Base-by-base conservation (phyloP, 371 early-diverging fungal genomes). In the Circinella umbellata region DNA sequence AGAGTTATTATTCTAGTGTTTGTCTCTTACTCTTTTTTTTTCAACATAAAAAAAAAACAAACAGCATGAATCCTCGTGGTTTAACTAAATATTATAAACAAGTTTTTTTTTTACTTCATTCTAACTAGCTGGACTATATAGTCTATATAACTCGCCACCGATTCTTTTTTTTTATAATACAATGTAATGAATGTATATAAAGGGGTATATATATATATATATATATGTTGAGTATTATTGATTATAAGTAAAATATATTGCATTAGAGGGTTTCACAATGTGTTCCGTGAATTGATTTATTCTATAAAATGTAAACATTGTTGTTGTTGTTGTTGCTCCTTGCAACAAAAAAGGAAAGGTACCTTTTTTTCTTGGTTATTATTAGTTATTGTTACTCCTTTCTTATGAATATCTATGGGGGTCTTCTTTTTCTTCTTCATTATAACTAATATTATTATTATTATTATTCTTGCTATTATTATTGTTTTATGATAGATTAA, bases 321-420 rank as follows among this genome's bases (percentile, higher is more conserved):
- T 51, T 51, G 51, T 51, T 57, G 35, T n/a, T 18, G 6, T 57
- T 57, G 57, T 57, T 57, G 57, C 57, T 57, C 57, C 57, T 34
- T 18, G 20, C 6, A 57, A 57, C 57, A 10, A 13, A 57, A 57
- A 57, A 34, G 57, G 57, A 57, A 57, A 57, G 27, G 57, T n/a
- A 17, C 4, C 14, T 51, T 17, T 42, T 5, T 51, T 5, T 51
- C 5, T 51, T 5, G 4, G 15, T n/a, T 13, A 51, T 51, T 51
- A 13, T 1, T 51, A 51, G 15, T n/a, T 42, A 1, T 42, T 42
- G 3, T 42, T 42, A 42, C 42, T 42, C 42, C 42, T 42, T 42
- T 11, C 42, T 42, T 51, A 51, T 51, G 15, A 17, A 13, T 51
- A 51, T 51, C 8, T 51, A 51, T 51, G 15, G 8, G 7, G 8